These are phyloP conservation scores for Gaertneriomyces sp. DNA, from an alignment of 192 early-diverging fungal genomes.

Conservation along the genomic window DNA sequence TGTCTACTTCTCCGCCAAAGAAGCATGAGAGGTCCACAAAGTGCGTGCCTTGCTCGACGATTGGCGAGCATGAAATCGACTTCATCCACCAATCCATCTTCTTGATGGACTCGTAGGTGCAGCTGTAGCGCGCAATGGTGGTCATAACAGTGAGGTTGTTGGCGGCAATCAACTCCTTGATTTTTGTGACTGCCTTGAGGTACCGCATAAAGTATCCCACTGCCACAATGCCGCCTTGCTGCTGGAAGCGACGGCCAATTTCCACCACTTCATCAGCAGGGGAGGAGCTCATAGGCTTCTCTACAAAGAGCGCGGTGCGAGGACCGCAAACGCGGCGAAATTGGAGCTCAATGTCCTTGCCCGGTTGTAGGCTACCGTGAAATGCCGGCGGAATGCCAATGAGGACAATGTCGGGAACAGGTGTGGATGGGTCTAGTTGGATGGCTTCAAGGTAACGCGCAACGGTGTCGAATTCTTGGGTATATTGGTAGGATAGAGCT, in stretches of 20 bases:
- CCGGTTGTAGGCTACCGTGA: not conserved
- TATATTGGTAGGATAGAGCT: conserved; percentile 4
- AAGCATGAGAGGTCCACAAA: not conserved
- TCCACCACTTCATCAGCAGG: not conserved
- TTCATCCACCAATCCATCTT: conserved; percentile 11
- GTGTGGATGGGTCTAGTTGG: not conserved
- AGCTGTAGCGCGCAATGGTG: conserved; percentile 7
- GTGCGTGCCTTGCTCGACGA: conserved; percentile 16
- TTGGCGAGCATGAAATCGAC: conserved; percentile 1
- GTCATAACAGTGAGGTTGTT: conserved; percentile 10
- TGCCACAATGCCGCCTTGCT: not conserved
- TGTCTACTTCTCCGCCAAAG: conserved; percentile 7
- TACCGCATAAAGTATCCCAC: conserved; percentile 16
- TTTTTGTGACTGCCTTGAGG: conserved; percentile 7
- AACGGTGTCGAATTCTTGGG: not conserved
- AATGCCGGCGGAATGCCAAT: conserved; percentile 3
- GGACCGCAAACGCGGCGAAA: not conserved
- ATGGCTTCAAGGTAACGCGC: not conserved
- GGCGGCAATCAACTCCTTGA: conserved; percentile 2
- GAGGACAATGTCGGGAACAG: not conserved
- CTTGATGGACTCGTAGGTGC: conserved; percentile 2
- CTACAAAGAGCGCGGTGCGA: conserved; percentile 5
- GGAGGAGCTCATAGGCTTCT: conserved; percentile 1
- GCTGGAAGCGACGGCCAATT: not conserved
- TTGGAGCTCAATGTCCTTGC: not conserved